Conservation (phyloP, 441 rosid genomes). For the Populus hybrid region DNA sequence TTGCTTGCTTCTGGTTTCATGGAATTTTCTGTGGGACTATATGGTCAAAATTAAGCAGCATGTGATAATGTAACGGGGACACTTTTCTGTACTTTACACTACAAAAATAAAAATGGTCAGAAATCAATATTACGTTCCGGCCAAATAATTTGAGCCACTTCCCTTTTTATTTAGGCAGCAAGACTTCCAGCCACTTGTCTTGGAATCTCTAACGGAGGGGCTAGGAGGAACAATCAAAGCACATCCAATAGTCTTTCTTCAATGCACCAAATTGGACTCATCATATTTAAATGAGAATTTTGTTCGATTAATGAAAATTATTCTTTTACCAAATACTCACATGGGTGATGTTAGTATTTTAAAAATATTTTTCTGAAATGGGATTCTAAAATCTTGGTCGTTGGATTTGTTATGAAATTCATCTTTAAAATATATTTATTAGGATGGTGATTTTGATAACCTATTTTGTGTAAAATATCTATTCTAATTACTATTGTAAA, state of each 20-base stretch:
- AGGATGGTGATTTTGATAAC: too few species aligned
- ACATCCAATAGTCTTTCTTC: too few species aligned
- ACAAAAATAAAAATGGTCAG: neutral
- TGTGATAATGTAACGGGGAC: conserved; percentile 8
- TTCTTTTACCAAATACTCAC: neutral
- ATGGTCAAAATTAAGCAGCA: neutral
- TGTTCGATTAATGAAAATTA: neutral
- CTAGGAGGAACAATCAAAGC: neutral
- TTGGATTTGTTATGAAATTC: too few species aligned
- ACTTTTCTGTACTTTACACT: neutral
- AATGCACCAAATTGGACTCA: neutral
- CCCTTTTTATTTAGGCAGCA: neutral
- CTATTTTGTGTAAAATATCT: too few species aligned
- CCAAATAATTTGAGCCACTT: neutral
- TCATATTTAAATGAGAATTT: too few species aligned
- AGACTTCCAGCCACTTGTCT: neutral
- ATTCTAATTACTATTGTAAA: too few species aligned
- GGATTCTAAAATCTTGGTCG: too few species aligned
- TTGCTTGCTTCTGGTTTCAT: conserved; percentile 18
- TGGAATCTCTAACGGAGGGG: neutral
- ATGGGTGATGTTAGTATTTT: neutral
- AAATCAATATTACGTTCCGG: neutral
- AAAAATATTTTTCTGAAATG: too few species aligned
- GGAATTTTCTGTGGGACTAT: conserved; percentile 20
- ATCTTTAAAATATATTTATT: too few species aligned